Base-by-base conservation (phyloP, 2,329 filamentous ascomycete genomes). In the Exophiala phaeomuriformis region DNA sequence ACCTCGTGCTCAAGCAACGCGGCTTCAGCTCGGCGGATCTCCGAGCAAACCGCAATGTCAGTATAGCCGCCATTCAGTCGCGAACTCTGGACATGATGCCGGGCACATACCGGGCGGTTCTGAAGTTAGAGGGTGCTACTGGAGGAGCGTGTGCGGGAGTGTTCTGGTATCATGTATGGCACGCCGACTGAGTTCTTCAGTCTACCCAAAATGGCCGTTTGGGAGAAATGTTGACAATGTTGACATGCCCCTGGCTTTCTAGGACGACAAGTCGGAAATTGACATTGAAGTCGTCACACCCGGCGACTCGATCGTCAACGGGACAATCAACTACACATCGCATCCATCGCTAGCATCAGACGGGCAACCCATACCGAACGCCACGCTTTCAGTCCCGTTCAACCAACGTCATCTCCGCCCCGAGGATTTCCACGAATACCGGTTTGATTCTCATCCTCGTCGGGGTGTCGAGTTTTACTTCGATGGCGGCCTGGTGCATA, bases 81-180 rank as follows among this genome's bases (percentile, higher is more conserved):
- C 49, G 56, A 41, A 55, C 42, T 10, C 51, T 53, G 7, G 59
- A 66, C 49, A 61, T 65, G 35, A 46, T 62, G 5, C 56, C 65
- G 49, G 64, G 64, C 30, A 65, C 64, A 32, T 67, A 65, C 39
- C 55, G 63, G 40, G 52, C 60, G 7, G 58, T 64, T 37, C 56
- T 65, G 44, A 65, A 64, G 45, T 40, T 66, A 42, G 55, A 63
- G 51, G 62, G 63, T 35, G 62, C 60, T 28, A 51, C 52, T 3
- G 64, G 64, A 8, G 64, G 64, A 19, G 63, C 63, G 27, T 64
- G 64, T 52, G 63, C 58, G 7, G 61, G 59, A 33, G 66, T 66
- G 42, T 66, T 66, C 49, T 66, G 65, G 65, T 66, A 66, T 59
- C 61, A 60, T 57, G 65, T 66, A 45, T 12, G 42, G 19, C 19